Evolutionary conservation across 2,329 filamentous ascomycete species (phyloP).

Genomic region (Penicillium fuscoglaucum): DNA sequence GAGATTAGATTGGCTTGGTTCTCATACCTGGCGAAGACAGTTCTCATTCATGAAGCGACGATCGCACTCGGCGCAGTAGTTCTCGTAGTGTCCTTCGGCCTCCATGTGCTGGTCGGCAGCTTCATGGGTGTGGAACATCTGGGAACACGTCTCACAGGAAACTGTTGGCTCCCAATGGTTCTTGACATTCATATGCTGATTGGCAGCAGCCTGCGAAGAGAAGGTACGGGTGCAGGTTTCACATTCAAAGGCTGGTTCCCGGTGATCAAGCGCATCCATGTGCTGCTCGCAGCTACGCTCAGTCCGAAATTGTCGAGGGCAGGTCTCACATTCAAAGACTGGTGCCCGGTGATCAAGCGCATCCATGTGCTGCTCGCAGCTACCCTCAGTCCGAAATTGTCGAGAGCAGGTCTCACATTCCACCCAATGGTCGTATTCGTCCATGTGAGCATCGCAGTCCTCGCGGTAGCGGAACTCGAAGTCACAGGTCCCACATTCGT

Average conservation of each 20-base stretch:
- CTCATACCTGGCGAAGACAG: slow-evolving; percentile 29
- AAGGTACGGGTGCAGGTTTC: slow-evolving; percentile 25
- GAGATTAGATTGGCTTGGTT: neutral
- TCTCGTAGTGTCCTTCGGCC: slow-evolving; percentile 19
- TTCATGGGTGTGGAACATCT: neutral
- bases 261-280: neutral
- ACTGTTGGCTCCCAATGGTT: neutral
- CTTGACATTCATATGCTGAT: slow-evolving; percentile 27
- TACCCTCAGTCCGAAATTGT: neutral
- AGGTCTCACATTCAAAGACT: neutral
- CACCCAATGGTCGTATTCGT: neutral
- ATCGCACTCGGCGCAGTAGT: slow-evolving; percentile 35
- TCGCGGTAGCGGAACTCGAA: neutral
- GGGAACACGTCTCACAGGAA: neutral
- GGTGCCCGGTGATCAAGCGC: neutral
- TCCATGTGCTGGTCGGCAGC: slow-evolving; percentile 29
- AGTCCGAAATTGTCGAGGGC: neutral
- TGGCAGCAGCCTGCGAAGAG: slow-evolving; percentile 8
- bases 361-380: slow-evolving; percentile 1
- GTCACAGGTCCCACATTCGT: neutral
- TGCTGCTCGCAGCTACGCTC: neutral
- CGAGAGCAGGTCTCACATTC: neutral
- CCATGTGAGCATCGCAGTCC: neutral
- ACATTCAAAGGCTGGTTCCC: slow-evolving; percentile 13
- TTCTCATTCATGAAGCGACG: slow-evolving; percentile 34